Conservation (phyloP, 75 land plant species). For the Adiantum capillusveneris region DNA sequence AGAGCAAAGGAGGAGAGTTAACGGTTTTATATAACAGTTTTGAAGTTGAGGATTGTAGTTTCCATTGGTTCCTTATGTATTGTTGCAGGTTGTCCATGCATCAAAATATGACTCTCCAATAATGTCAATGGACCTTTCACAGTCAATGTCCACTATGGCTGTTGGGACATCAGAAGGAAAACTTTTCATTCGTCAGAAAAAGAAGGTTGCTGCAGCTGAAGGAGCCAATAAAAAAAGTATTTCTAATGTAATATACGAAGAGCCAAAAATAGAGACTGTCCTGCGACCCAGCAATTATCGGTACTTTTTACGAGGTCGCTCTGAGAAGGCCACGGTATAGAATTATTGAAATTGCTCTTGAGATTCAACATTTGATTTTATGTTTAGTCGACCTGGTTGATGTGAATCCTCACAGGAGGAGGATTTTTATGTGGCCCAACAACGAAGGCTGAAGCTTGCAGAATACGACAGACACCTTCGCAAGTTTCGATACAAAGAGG, state of each 20-base stretch:
- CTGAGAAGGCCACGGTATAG: slow-evolving; percentile 50
- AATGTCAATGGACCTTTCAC: slow-evolving; percentile 64
- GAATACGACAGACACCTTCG: slow-evolving; percentile 67
- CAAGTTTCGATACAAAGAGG: slow-evolving; percentile 79
- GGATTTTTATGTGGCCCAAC: slow-evolving; percentile 42
- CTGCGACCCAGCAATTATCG: slow-evolving; percentile 49
- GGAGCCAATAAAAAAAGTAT: neutral
- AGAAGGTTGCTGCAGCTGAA: slow-evolving; percentile 9
- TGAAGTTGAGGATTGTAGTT: too few relatives aligned
- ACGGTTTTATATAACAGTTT: too few relatives aligned
- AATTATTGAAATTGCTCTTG: neutral
- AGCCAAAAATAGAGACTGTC: slow-evolving; percentile 16
- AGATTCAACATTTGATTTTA: slow-evolving; percentile 1
- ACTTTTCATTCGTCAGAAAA: slow-evolving; percentile 61
- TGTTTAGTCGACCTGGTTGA: too few relatives aligned
- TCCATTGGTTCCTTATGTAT: too few relatives aligned
- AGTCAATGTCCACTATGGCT: slow-evolving; percentile 41
- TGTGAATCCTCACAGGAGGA: slow-evolving; percentile 26
- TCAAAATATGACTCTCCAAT: slow-evolving; percentile 70
- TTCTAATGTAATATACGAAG: neutral
- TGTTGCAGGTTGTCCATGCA: slow-evolving; percentile 58
- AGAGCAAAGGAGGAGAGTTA: too few relatives aligned
- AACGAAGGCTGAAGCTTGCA: slow-evolving; percentile 38
- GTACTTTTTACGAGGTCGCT: slow-evolving; percentile 75
- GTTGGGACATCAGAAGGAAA: slow-evolving; percentile 74